A percentile compares a stretch with the other conserved stretches of the same genome.
These are phyloP conservation scores for Macaranga tanarius DNA, from an alignment of 441 rosid species.

Conservation along the genomic window DNA sequence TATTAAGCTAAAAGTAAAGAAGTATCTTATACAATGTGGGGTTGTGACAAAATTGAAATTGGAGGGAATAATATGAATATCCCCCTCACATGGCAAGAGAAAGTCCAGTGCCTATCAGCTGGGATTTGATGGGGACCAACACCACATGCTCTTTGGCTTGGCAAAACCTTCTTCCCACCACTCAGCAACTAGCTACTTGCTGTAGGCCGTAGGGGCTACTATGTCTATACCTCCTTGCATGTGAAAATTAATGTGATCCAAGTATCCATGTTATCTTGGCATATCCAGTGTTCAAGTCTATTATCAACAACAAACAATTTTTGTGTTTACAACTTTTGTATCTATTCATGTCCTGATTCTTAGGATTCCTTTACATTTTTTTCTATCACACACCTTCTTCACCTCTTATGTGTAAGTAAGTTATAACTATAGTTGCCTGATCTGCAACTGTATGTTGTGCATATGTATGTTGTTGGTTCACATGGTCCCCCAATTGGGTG, in stretches of 20 bases:
- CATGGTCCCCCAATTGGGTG: not conserved
- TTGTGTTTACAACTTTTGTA: not conserved
- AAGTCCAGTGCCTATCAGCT: conserved; percentile 15
- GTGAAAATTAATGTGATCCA: conserved; percentile 21
- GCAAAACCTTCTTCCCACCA: conserved; percentile 14
- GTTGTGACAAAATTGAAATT: not conserved
- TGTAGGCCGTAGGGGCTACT: not conserved
- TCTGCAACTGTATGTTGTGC: no score
- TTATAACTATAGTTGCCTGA: no score
- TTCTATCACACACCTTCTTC: not conserved
- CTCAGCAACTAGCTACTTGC: conserved; percentile 6
- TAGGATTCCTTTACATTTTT: not conserved
- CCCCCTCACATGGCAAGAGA: conserved; percentile 12
- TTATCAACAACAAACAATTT: not conserved
- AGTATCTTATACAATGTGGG: not conserved
- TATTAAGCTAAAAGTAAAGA: no score
- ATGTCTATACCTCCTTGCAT: conserved; percentile 22
- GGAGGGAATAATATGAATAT: not conserved
- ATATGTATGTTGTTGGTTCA: not conserved
- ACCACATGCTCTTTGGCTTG: conserved; percentile 23
- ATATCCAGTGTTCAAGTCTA: not conserved
- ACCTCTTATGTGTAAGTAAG: no score
- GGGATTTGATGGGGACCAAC: conserved; percentile 24
- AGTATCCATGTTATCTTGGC: not conserved
- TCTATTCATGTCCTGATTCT: not conserved